Base-by-base conservation (phyloP, 192 early-diverging fungal genomes). In the Coemansia sp. region DNA sequence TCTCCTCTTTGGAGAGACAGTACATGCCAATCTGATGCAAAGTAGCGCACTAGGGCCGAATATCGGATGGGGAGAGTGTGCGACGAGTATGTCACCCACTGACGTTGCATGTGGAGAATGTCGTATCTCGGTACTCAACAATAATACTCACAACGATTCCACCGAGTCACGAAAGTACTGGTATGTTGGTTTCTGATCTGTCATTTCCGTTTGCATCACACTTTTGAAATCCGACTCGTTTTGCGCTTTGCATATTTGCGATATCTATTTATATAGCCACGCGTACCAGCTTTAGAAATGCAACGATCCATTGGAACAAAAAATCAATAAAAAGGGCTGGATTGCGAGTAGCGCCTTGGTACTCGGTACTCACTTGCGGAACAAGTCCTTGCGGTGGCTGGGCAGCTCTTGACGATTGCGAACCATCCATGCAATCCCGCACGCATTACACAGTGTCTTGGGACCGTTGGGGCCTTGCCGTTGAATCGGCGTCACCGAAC, bases 371-470 rank as follows among this genome's bases (percentile, higher is more conserved):
- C 64, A 77, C 62, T 82, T 83, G 59, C 81, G 77, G 64, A 72
- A 79, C 62, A 78, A 39, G 48, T 83, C 77, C 60, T 78, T 78
- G 41, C 81, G 73, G 31, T 78, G 73, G 62, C 68, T 72, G 37
- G 81, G 81, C 42, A 83, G 73, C 67, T 75, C 81, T 24, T 78
- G 72, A 31, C 77, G 76, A 46, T 78, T 72, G 45, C 78, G 74
- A 21, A 85, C 84, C 68, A 85, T 79, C 75, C 86, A 88, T 3
- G 85, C 85, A 24, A 88, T 74, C 9, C 87, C 87, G 63, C 87
- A 88, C 37, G 87, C 87, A 73, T 88, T 88, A 65, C 87, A 88
- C 44, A 88, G 70, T 10, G 86, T 87, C 68, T 88, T 88, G 40
- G 87, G 82, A 9, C 87, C 87, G 44, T 86, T 85, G 14, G 87